phyloP scores from a whole-genome alignment of 768 basidiomycete species.

The Auricularia sp. region DNA sequence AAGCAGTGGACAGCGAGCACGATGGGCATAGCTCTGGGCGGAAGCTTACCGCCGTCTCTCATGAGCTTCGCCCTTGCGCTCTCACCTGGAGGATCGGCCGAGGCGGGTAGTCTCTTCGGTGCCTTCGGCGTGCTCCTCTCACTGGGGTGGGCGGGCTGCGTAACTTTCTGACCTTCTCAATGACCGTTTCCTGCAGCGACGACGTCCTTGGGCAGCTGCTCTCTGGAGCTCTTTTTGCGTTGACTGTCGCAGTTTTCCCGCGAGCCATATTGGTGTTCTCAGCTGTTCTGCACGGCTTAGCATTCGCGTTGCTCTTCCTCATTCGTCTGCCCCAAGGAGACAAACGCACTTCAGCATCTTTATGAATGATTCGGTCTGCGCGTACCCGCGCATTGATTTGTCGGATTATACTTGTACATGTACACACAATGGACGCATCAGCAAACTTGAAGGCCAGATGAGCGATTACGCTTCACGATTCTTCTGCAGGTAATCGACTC shows the following conservation, averaged over 20 bases:
- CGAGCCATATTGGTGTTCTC: background rate
- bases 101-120: background rate
- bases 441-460: too few relatives aligned
- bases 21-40: background rate
- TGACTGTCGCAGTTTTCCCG: background rate
- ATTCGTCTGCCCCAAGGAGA: constrained; percentile 9
- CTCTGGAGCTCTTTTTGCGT: background rate
- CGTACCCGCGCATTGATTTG: too few relatives aligned
- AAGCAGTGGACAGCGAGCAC: background rate
- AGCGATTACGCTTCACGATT: too few relatives aligned
- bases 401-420: too few relatives aligned
- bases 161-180: background rate
- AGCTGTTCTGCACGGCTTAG: background rate
- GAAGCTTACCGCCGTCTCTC: background rate
- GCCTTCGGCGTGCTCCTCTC: background rate
- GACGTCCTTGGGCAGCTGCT: background rate
- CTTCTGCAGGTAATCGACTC: too few relatives aligned
- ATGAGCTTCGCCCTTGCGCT: background rate
- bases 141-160: background rate
- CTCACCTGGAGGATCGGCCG: background rate
- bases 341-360: too few relatives aligned
- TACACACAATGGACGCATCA: too few relatives aligned
- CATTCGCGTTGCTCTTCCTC: background rate
- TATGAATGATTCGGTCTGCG: too few relatives aligned
- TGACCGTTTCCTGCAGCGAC: background rate